A percentile compares a stretch with the other conserved stretches of the same genome.
phyloP scores from a whole-genome alignment of 345 rosid species.

The Pseudoturritis turrita region DNA sequence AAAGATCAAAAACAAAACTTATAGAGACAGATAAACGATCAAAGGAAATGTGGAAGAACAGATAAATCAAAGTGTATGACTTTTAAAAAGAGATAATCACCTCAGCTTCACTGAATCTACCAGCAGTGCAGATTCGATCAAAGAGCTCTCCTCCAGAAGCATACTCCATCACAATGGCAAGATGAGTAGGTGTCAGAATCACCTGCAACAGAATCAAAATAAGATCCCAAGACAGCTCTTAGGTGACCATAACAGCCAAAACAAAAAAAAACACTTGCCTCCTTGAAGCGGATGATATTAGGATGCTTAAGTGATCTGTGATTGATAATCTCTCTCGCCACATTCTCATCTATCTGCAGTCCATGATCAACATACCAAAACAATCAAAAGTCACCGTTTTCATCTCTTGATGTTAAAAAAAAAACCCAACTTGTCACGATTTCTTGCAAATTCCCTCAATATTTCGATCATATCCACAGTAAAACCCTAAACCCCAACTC shows the following conservation, averaged over 20 bases:
- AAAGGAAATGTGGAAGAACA: not conserved
- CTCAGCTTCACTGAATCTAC: constrained; percentile 90
- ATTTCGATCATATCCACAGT: not conserved
- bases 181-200: constrained; percentile 40
- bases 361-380: constrained; percentile 10
- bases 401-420: not conserved
- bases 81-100: constrained; percentile 24
- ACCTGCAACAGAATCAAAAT: constrained; percentile 17
- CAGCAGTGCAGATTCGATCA: constrained; percentile 79
- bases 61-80: constrained; percentile 5
- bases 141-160: constrained; percentile 90
- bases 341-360: constrained; percentile 85
- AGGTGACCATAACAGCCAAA: not conserved
- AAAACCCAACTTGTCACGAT: not conserved
- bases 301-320: constrained; percentile 90
- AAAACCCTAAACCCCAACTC: not conserved
- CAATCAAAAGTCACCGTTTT: not conserved
- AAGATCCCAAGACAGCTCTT: constrained; percentile 1
- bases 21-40: not conserved
- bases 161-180: constrained; percentile 90
- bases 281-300: constrained; percentile 84
- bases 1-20: not conserved
- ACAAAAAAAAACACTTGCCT: constrained; percentile 38
- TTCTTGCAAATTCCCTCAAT: not conserved
- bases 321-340: constrained; percentile 86